Base-by-base conservation (phyloP, 345 rosid species). In the Viola odorata region DNA sequence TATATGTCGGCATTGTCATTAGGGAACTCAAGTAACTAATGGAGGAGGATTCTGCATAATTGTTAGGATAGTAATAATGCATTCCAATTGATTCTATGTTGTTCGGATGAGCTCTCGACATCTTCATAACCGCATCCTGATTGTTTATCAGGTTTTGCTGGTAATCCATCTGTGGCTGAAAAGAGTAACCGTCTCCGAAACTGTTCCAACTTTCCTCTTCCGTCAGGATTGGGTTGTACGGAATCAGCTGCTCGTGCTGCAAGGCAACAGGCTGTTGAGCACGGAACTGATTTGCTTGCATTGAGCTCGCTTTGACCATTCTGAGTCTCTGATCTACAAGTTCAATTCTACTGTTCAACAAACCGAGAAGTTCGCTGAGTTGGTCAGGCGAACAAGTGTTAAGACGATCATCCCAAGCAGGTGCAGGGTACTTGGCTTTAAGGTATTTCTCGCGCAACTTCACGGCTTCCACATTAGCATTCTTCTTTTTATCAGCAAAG, bases 401-500 rank as follows among this genome's bases (percentile, higher is more conserved):
- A 10, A 62, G 55, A 3, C 47, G 16, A 12, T 41, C 45, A 12
- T 62, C 41, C 67, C 67, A 62, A 0, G 40, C 1, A 13, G 58
- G 32, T 23, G 32, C 32, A 23, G 32, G 63, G 16, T 14, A 57
- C 39, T 37, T 62, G 7, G 53, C 53, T 50, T 52, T 17, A 15
- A 7, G 9, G 41, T 15, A 16, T 14, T 62, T 49, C 60, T 57
- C 45, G 11, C 13, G 41, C 45, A 62, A 41, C 37, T 51, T 56
- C 4, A 42, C 16, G n/a, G 55, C 14, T 49, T 68, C 66, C 0
- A 13, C 4, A 55, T 62, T 64, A 3, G 57, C 7, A 40, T 41
- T 50, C 39, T 57, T 62, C 58, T 62, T 62, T 40, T 62, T 62
- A 0, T 57, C 68, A 13, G 47, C 13, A 12, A 69, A 69, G 17